A percentile compares a stretch with the other conserved stretches of the same genome.
Evolutionary conservation across 2,329 filamentous ascomycete genomes (phyloP).

Genomic region (Epichloe amarillans): DNA sequence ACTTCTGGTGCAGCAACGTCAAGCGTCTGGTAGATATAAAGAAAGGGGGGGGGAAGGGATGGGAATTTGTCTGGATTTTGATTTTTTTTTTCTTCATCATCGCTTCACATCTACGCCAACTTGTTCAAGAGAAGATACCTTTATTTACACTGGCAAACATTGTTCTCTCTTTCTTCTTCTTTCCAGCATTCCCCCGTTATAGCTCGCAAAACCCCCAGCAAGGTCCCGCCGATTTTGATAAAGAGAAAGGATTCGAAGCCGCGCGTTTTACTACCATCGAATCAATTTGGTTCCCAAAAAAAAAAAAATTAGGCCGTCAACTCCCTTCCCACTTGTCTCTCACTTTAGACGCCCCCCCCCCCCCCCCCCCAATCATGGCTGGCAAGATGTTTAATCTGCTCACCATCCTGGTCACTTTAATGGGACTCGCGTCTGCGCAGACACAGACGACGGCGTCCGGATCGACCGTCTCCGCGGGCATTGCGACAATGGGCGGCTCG

Average conservation of each 20-base stretch:
- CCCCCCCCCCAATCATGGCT: background rate
- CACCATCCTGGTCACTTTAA: background rate
- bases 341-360: background rate
- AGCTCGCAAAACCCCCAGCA: too few relatives aligned
- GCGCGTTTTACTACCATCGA: too few relatives aligned
- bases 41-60: background rate
- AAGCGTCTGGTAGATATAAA: background rate
- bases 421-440: slow-evolving; percentile 2
- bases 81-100: background rate
- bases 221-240: too few relatives aligned
- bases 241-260: too few relatives aligned
- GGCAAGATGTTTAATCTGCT: background rate
- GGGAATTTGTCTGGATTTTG: background rate
- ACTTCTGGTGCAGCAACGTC: background rate
- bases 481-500: background rate
- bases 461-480: background rate
- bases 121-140: background rate
- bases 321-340: background rate
- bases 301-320: background rate
- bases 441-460: background rate
- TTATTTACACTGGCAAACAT: background rate
- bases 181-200: too few relatives aligned
- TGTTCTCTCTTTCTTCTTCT: background rate
- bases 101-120: background rate
- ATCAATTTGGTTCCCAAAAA: too few relatives aligned